Percentiles rank a stretch among this genome's conserved stretches.
phyloP scores from a whole-genome alignment of 2,329 filamentous ascomycete genomes.

The Colletotrichum gloeosporioides region DNA sequence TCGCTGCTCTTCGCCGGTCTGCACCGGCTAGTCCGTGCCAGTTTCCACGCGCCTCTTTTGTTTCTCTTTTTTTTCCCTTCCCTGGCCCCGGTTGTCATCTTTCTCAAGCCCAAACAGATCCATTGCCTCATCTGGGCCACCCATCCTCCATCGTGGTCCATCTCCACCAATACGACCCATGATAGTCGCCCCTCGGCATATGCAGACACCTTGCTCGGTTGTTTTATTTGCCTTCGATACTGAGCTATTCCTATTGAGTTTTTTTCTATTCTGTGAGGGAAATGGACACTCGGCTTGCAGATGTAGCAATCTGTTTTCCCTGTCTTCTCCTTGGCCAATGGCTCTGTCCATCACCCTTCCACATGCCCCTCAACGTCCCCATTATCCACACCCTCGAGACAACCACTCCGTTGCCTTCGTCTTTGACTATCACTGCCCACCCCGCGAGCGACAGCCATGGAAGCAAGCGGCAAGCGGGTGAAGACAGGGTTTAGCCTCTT shows the following conservation, averaged over 20 bases:
- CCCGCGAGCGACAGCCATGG: not conserved
- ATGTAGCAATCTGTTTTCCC: constrained; percentile 29
- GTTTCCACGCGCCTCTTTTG: constrained; percentile 23
- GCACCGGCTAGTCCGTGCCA: constrained; percentile 5
- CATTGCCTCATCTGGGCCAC: constrained; percentile 26
- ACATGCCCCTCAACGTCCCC: not conserved
- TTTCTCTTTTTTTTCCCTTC: not conserved
- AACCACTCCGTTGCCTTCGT: not conserved
- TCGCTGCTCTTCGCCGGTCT: constrained; percentile 6
- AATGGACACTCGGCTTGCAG: constrained; percentile 33
- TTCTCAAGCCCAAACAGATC: constrained; percentile 13
- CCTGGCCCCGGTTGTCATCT: not conserved
- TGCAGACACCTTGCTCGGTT: constrained; percentile 33
- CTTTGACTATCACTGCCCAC: not conserved
- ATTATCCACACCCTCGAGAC: constrained; percentile 12
- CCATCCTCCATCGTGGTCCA: constrained; percentile 28
- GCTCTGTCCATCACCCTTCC: constrained; percentile 32
- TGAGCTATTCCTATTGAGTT: not conserved
- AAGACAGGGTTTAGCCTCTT: constrained; percentile 18
- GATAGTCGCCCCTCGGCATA: constrained; percentile 41
- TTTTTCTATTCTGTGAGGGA: constrained; percentile 30
- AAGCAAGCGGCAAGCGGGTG: not conserved
- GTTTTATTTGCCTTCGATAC: not conserved
- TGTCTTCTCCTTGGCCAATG: constrained; percentile 29
- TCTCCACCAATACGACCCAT: constrained; percentile 35